phyloP scores from a whole-genome alignment of 106 monocot genomes.

The Allium fistulosum region DNA sequence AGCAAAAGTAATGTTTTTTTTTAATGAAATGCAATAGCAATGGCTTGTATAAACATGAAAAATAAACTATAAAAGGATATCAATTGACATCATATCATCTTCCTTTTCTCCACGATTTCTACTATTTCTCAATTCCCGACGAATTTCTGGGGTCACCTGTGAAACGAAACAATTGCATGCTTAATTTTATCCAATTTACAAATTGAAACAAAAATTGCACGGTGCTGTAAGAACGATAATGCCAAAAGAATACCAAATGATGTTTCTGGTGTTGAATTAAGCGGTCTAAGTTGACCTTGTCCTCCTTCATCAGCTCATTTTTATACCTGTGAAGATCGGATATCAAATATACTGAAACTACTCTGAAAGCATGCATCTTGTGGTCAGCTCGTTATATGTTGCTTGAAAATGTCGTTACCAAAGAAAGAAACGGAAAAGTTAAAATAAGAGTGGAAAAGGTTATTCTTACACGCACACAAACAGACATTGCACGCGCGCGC shows the following conservation, averaged over 20 bases:
- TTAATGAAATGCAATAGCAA: too few relatives aligned
- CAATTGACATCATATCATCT: slow-evolving; percentile 43
- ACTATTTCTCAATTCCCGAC: slow-evolving; percentile 75
- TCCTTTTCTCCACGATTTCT: slow-evolving; percentile 73
- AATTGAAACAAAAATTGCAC: neutral
- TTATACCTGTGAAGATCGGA: slow-evolving; percentile 44
- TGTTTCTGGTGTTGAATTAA: slow-evolving; percentile 69
- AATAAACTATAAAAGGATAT: slow-evolving; percentile 67
- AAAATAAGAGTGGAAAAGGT: too few relatives aligned
- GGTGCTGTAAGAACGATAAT: too few relatives aligned
- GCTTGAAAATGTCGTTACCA: too few relatives aligned
- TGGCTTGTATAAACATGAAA: too few relatives aligned
- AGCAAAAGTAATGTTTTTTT: too few relatives aligned
- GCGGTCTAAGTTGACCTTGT: slow-evolving; percentile 36
- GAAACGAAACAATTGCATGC: slow-evolving; percentile 3
- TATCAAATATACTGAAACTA: neutral
- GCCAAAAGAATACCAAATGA: slow-evolving; percentile 39
- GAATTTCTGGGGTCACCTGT: slow-evolving; percentile 97
- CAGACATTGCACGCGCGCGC: too few relatives aligned
- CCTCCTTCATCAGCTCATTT: slow-evolving; percentile 51
- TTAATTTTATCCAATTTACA: neutral
- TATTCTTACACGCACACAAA: too few relatives aligned
- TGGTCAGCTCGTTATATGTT: too few relatives aligned
- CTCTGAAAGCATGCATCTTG: too few relatives aligned
- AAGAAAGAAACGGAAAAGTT: too few relatives aligned